Evolutionary conservation across 208 protist genomes (phyloP).

Genomic region (Acanthamoeba divionensis): DNA sequence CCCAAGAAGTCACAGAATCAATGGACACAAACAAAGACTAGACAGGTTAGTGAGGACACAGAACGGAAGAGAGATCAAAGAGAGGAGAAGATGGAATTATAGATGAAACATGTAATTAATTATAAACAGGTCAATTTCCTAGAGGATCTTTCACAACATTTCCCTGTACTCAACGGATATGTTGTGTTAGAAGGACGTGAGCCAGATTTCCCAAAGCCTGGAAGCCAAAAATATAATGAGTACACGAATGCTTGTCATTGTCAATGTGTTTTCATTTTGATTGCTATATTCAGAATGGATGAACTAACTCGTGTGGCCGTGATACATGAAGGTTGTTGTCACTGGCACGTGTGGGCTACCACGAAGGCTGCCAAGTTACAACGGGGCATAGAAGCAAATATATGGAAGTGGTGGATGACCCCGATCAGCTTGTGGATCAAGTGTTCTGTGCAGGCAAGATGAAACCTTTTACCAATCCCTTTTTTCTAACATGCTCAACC

Average conservation of each 20-base stretch:
- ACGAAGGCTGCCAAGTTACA: neutral
- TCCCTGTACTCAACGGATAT: constrained; percentile 9
- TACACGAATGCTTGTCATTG: too few relatives aligned
- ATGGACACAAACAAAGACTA: neutral
- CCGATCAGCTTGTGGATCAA: constrained; percentile 37
- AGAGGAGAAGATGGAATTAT: too few relatives aligned
- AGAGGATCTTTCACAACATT: neutral
- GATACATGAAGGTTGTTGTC: too few relatives aligned
- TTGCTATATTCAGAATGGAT: too few relatives aligned
- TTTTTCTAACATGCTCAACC: too few relatives aligned
- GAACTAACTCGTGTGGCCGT: too few relatives aligned
- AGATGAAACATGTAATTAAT: too few relatives aligned
- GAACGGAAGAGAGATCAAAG: too few relatives aligned
- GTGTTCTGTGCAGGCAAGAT: constrained; percentile 47
- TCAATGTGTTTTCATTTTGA: too few relatives aligned
- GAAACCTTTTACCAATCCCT: too few relatives aligned
- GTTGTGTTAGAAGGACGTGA: constrained; percentile 9
- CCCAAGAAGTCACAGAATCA: neutral
- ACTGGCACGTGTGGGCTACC: neutral
- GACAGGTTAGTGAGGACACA: too few relatives aligned
- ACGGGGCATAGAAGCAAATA: constrained; percentile 1
- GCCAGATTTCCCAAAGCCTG: constrained; percentile 7
- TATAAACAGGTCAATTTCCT: constrained; percentile 38
- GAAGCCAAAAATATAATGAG: neutral
- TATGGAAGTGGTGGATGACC: constrained; percentile 25